Percentiles rank a stretch among this genome's conserved stretches.
Conservation (phyloP, 768 basidiomycete genomes). For the Kwoniella dejecticola region DNA sequence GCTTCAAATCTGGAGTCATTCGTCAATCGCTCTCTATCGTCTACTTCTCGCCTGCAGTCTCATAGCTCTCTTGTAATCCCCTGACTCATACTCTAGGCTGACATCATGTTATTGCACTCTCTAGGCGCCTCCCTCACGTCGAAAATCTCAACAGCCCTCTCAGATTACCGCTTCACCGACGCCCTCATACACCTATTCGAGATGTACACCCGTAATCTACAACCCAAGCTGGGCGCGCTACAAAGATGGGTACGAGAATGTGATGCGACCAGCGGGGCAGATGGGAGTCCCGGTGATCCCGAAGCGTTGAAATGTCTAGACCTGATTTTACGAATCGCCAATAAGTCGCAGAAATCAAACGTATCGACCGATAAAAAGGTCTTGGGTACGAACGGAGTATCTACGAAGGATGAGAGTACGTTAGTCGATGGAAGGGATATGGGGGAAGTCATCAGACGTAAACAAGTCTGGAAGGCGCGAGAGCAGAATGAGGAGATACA, state of each 20-base stretch:
- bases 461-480: slow-evolving; percentile 44
- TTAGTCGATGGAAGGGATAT: slow-evolving; percentile 16
- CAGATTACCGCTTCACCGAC: slow-evolving; percentile 58
- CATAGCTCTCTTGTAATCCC: too few species aligned
- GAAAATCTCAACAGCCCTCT: slow-evolving; percentile 40
- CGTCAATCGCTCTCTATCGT: too few species aligned
- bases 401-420: slow-evolving; percentile 9
- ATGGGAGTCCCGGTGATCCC: slow-evolving; percentile 58
- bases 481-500: slow-evolving; percentile 39
- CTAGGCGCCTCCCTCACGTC: slow-evolving; percentile 42
- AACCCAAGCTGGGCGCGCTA: slow-evolving; percentile 62
- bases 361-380: slow-evolving; percentile 3
- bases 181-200: slow-evolving; percentile 64
- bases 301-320: slow-evolving; percentile 61
- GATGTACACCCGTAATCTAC: slow-evolving; percentile 60
- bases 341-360: slow-evolving; percentile 13
- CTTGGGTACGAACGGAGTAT: slow-evolving; percentile 6
- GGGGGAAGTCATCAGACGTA: slow-evolving; percentile 30
- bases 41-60: too few species aligned
- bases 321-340: slow-evolving; percentile 60
- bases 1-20: too few species aligned
- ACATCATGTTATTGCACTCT: too few species aligned
- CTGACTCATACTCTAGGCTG: too few species aligned
- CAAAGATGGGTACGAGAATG: slow-evolving; percentile 66
- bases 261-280: slow-evolving; percentile 61